Conservation (phyloP, 2,329 filamentous ascomycete genomes). For the Annulohypoxylon truncatum region DNA sequence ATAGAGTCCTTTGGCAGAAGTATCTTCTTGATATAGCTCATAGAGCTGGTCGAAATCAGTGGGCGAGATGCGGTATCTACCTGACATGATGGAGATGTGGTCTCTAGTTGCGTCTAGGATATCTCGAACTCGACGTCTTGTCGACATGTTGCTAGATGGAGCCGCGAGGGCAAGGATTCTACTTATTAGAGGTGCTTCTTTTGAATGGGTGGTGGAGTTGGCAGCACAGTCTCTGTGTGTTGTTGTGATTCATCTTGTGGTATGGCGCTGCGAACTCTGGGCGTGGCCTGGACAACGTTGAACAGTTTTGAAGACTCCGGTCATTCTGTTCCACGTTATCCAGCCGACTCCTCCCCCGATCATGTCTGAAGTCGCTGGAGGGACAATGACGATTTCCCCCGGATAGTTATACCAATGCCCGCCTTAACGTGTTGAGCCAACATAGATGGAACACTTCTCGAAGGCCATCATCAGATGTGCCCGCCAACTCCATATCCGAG, state of each 20-base stretch:
- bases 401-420: background rate
- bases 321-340: constrained; percentile 9
- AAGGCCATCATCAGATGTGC: background rate
- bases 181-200: constrained; percentile 2
- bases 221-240: constrained; percentile 1
- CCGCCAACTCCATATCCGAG: background rate
- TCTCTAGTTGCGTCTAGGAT: constrained; percentile 23
- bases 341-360: background rate
- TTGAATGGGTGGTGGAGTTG: background rate
- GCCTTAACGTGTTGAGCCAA: background rate
- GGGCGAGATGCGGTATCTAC: constrained; percentile 25
- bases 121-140: constrained; percentile 12
- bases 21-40: constrained; percentile 33
- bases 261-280: constrained; percentile 1
- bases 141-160: constrained; percentile 14
- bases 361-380: background rate
- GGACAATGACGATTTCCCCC: background rate
- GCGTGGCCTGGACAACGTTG: constrained; percentile 15
- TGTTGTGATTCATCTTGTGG: constrained; percentile 15
- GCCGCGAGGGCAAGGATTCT: constrained; percentile 4
- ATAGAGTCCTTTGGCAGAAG: constrained; percentile 32
- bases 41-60: constrained; percentile 34
- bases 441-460: background rate
- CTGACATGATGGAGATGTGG: constrained; percentile 29
- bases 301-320: constrained; percentile 2